These are phyloP conservation scores for Ceratocystis variospora DNA, from an alignment of 2,329 filamentous ascomycete species.

Conservation along the genomic window DNA sequence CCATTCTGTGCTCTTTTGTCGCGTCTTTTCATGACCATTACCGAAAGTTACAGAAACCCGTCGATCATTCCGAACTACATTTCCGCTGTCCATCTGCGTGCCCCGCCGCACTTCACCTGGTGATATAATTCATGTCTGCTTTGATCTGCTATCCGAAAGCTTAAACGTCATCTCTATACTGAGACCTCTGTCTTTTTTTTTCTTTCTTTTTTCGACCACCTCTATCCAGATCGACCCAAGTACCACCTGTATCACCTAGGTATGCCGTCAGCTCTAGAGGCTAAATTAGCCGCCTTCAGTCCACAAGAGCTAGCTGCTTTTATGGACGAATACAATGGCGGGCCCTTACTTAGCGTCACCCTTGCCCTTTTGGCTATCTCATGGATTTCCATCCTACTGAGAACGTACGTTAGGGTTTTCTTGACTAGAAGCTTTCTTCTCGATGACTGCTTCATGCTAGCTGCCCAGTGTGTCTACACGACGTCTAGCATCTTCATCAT, in stretches of 20 bases:
- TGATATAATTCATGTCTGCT: neutral
- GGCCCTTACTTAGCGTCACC: constrained; percentile 27
- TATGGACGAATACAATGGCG: constrained; percentile 30
- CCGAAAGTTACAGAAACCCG: neutral
- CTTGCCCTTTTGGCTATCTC: constrained; percentile 29
- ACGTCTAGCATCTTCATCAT: constrained; percentile 35
- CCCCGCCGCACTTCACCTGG: neutral
- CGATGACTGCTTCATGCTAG: constrained; percentile 43
- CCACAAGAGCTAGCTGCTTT: constrained; percentile 21
- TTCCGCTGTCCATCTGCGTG: neutral
- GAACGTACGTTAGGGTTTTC: constrained; percentile 32
- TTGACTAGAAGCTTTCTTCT: constrained; percentile 34
- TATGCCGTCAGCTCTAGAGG: neutral
- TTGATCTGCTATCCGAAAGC: neutral
- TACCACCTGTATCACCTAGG: neutral
- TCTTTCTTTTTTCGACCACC: neutral
- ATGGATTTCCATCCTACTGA: constrained; percentile 32
- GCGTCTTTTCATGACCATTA: neutral
- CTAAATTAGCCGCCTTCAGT: neutral
- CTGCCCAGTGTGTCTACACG: constrained; percentile 34
- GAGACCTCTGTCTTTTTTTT: neutral
- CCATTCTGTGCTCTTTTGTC: neutral
- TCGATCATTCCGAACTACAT: neutral
- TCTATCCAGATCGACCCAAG: neutral
- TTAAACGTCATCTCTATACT: neutral